Base-by-base conservation (phyloP, 164 flowering plant species). In the Aristolochia fimbriata region DNA sequence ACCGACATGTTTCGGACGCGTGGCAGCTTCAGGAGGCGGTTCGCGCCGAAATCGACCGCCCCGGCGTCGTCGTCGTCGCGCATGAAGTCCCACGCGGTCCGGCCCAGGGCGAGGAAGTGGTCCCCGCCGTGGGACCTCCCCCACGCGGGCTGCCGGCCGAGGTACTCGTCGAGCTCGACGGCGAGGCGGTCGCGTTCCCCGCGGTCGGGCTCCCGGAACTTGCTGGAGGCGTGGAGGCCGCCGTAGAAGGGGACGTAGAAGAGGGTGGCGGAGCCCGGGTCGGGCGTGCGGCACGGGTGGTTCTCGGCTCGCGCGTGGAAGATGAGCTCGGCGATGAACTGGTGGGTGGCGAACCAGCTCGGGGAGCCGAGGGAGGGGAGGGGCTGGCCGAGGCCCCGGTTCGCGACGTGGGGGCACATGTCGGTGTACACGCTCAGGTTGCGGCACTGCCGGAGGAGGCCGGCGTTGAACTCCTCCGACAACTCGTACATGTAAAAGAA, bases 31-130 rank as follows among this genome's bases (percentile, higher is more conserved):
- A 78, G 66, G 4, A 78, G 68, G 12, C 56, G 9, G 51, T 82
- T 84, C 2, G 83, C 86, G 0, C 90, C 87, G 27, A 73, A 80
- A 48, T 80, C 82, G 3, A 54, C 15, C 69, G 79, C 7, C 20
- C 75, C 15, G 70, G 68, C 15, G 71, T 59, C 15, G 71, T 59
- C 57, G 87, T 69, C 63, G 50, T 61, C 33, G 21, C 51, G 51
- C 81, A 81, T 74, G 72, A 83, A 80, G 60, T 84, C 90, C 90
- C 90, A 84, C 12, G 87, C 77, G 0, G 85, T 84, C 58, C 87
- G 65, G 9, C 87, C 90, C 3, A 82, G 53, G 0, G 74, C 90
- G 8, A 84, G 3, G 54, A 84, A 82, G 61, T 84, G 90, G 68
- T 82, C 85, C 62, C 56, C 46, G 0, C 90, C 90, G 0, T 68